Percentiles rank a stretch among this genome's conserved stretches.
phyloP scores from a whole-genome alignment of 2,329 filamentous ascomycete genomes.

The Pseudonectria foliicola region DNA sequence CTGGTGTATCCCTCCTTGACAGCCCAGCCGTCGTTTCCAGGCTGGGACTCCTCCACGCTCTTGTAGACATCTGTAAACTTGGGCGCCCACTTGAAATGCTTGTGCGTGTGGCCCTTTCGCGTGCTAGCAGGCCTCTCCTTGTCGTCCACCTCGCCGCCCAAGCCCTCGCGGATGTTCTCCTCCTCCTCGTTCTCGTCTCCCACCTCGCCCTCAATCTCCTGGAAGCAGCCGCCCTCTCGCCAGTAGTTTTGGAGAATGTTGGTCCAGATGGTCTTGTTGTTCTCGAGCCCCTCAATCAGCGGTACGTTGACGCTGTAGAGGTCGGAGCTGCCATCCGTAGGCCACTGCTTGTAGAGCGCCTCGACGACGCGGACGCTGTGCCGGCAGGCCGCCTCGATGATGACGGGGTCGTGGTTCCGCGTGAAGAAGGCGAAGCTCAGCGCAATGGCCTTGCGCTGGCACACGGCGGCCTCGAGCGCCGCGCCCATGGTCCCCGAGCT shows the following conservation, averaged over 20 bases:
- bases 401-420: slow-evolving; percentile 70
- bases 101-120: slow-evolving; percentile 56
- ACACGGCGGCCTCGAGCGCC: slow-evolving; percentile 70
- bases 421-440: slow-evolving; percentile 87
- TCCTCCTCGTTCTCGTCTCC: slow-evolving; percentile 65
- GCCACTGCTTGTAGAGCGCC: slow-evolving; percentile 70
- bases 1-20: slow-evolving; percentile 83
- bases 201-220: slow-evolving; percentile 63
- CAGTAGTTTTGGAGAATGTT: slow-evolving; percentile 87
- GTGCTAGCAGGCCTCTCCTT: slow-evolving; percentile 18
- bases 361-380: slow-evolving; percentile 74
- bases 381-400: slow-evolving; percentile 70
- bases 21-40: slow-evolving; percentile 89
- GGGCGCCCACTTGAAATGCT: slow-evolving; percentile 93
- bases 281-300: slow-evolving; percentile 66
- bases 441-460: slow-evolving; percentile 65
- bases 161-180: slow-evolving; percentile 61
- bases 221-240: slow-evolving; percentile 77
- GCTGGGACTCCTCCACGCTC: slow-evolving; percentile 70
- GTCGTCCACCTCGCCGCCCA: slow-evolving; percentile 41
- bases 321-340: slow-evolving; percentile 57
- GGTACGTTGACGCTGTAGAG: slow-evolving; percentile 92
- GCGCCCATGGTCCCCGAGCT: slow-evolving; percentile 72
- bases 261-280: slow-evolving; percentile 71
- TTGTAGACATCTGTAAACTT: slow-evolving; percentile 80